These are phyloP conservation scores for Chaetomiaceae sp. DNA, from an alignment of 2,329 filamentous ascomycete species.

Conservation along the genomic window DNA sequence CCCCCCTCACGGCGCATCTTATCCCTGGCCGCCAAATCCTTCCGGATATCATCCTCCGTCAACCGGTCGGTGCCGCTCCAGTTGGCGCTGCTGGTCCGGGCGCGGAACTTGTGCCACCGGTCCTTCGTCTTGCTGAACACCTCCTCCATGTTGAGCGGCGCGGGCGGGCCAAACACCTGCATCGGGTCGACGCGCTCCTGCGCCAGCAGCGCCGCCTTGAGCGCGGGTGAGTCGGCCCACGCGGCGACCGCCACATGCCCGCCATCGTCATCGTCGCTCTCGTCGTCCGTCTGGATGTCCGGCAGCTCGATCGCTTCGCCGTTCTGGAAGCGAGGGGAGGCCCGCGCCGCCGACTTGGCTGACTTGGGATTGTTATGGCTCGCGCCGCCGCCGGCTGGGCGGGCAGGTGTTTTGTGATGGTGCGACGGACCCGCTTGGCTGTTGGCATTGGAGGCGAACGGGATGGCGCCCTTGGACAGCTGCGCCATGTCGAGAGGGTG, in stretches of 20 bases:
- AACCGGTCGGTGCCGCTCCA: slow-evolving; percentile 79
- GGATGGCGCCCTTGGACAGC: slow-evolving; percentile 80
- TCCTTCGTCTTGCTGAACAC: slow-evolving; percentile 90
- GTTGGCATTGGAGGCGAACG: slow-evolving; percentile 71
- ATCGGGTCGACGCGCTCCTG: slow-evolving; percentile 85
- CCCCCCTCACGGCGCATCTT: slow-evolving; percentile 75
- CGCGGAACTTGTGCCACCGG: slow-evolving; percentile 77
- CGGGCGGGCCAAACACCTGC: slow-evolving; percentile 81
- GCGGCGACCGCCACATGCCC: slow-evolving; percentile 45
- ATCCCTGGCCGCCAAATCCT: slow-evolving; percentile 73
- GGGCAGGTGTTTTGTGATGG: slow-evolving; percentile 66
- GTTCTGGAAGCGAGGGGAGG: slow-evolving; percentile 80
- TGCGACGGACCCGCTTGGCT: slow-evolving; percentile 42
- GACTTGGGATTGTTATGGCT: slow-evolving; percentile 53
- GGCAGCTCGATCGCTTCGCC: slow-evolving; percentile 88
- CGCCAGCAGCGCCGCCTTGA: slow-evolving; percentile 65
- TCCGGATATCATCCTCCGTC: slow-evolving; percentile 80
- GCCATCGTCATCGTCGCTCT: slow-evolving; percentile 49
- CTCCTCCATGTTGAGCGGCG: slow-evolving; percentile 88
- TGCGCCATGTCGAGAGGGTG: slow-evolving; percentile 82
- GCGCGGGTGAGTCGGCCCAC: slow-evolving; percentile 85
- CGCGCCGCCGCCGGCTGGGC: slow-evolving; percentile 40
- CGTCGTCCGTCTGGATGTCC: slow-evolving; percentile 89
- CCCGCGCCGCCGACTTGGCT: slow-evolving; percentile 48
- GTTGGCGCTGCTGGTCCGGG: slow-evolving; percentile 88